These are phyloP conservation scores for Hymenoscyphus occultus DNA, from an alignment of 2,329 filamentous ascomycete species.

Conservation along the genomic window DNA sequence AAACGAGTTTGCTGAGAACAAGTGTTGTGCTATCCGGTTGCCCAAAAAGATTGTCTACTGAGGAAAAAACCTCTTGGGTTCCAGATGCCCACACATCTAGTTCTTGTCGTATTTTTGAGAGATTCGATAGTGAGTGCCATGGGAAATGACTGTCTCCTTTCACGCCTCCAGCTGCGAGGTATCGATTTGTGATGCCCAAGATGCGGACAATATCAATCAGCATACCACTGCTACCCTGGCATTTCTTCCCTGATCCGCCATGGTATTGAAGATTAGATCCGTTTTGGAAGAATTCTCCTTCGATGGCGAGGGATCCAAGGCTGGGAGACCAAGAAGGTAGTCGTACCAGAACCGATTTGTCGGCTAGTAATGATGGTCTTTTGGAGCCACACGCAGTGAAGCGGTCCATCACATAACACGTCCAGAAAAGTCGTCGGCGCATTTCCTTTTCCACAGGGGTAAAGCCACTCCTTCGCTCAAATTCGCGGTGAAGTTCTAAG, in stretches of 20 bases:
- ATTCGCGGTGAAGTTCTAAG: conserved; percentile 75
- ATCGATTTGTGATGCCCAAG: conserved; percentile 77
- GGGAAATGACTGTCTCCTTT: conserved; percentile 89
- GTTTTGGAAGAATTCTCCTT: conserved; percentile 79
- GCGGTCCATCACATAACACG: conserved; percentile 82
- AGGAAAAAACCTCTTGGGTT: conserved; percentile 75
- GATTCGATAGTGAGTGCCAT: conserved; percentile 81
- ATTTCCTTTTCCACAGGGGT: conserved; percentile 70
- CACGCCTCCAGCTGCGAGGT: conserved; percentile 79
- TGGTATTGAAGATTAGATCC: conserved; percentile 75
- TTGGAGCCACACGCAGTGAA: conserved; percentile 80
- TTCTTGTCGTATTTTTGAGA: conserved; percentile 83
- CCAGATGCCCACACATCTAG: conserved; percentile 82
- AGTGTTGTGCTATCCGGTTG: conserved; percentile 75
- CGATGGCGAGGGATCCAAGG: conserved; percentile 58
- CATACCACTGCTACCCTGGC: conserved; percentile 74
- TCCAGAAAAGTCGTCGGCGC: conserved; percentile 80
- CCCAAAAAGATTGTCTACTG: conserved; percentile 70
- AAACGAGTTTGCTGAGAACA: conserved; percentile 80
- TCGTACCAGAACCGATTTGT: conserved; percentile 71
- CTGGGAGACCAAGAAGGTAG: conserved; percentile 71
- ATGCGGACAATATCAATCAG: conserved; percentile 82
- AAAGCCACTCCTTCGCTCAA: conserved; percentile 59
- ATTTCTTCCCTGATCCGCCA: conserved; percentile 64
- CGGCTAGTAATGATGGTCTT: conserved; percentile 73